These are phyloP conservation scores for Psilocybe tampanensis DNA, from an alignment of 768 basidiomycete genomes.

Conservation along the genomic window DNA sequence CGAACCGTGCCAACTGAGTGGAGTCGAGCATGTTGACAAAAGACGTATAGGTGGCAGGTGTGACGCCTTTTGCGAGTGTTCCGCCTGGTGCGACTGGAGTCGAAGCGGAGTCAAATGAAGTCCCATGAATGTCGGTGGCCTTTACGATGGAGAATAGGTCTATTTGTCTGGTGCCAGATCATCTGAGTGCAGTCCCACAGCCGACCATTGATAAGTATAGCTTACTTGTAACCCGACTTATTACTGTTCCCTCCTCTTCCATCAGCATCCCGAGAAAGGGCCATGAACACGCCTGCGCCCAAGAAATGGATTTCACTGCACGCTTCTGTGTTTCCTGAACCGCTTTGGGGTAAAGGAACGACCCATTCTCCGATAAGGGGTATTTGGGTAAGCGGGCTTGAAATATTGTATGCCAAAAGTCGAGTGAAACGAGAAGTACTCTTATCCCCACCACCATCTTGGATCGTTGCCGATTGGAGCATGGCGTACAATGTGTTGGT, in stretches of 20 bases:
- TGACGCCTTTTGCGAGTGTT: slow-evolving; percentile 45
- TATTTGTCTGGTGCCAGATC: slow-evolving; percentile 45
- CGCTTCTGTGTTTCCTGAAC: slow-evolving; percentile 47
- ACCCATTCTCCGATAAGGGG: slow-evolving; percentile 59
- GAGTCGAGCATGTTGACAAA: slow-evolving; percentile 60
- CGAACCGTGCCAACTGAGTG: slow-evolving; percentile 59
- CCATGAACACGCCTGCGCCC: slow-evolving; percentile 54
- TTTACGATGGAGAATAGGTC: slow-evolving; percentile 59
- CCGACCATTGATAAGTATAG: too few species aligned
- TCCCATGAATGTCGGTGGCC: slow-evolving; percentile 65
- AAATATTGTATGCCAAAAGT: slow-evolving; percentile 56
- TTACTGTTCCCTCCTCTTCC: slow-evolving; percentile 56
- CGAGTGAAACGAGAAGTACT: slow-evolving; percentile 54
- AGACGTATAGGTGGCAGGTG: slow-evolving; percentile 52
- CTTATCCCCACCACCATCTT: slow-evolving; percentile 58
- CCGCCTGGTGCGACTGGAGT: slow-evolving; percentile 56
- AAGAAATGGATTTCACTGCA: slow-evolving; percentile 64
- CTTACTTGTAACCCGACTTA: slow-evolving; percentile 56
- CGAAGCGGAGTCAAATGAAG: slow-evolving; percentile 53
- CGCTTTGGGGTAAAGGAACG: slow-evolving; percentile 56
- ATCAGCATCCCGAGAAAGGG: slow-evolving; percentile 60
- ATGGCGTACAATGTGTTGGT: slow-evolving; percentile 59
- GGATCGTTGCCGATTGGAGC: slow-evolving; percentile 63
- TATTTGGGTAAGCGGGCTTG: slow-evolving; percentile 33
- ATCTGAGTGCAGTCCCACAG: background rate